These are phyloP conservation scores for Vinca minor DNA, from an alignment of 257 asterid species.

Conservation along the genomic window DNA sequence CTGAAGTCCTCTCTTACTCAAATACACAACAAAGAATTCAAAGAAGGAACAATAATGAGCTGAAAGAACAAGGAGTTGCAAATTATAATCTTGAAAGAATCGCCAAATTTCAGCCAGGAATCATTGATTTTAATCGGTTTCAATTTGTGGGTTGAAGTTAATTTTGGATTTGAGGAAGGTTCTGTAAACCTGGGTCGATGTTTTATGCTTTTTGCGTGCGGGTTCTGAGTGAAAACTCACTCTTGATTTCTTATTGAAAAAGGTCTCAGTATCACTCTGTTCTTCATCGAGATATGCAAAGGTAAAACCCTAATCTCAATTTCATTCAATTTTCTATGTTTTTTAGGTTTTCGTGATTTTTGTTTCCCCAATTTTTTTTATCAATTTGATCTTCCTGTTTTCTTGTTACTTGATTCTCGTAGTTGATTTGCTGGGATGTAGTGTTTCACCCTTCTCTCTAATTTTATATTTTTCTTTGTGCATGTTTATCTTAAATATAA, in stretches of 20 bases:
- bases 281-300: slow-evolving; percentile 13
- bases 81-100: slow-evolving; percentile 1
- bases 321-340: background rate
- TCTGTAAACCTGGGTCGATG: background rate
- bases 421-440: background rate
- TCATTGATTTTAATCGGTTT: background rate
- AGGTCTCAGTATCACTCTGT: background rate
- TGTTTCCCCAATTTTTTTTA: background rate
- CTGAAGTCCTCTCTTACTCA: background rate
- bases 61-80: background rate
- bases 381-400: background rate
- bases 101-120: background rate
- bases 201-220: background rate
- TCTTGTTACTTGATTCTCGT: background rate
- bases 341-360: background rate
- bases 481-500: too few relatives aligned
- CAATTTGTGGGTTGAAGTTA: background rate
- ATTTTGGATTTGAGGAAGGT: slow-evolving; percentile 6
- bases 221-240: slow-evolving; percentile 3
- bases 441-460: background rate
- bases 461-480: slow-evolving; percentile 3
- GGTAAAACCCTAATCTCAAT: slow-evolving; percentile 16
- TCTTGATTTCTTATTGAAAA: background rate
- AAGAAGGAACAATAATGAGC: background rate
- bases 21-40: background rate